A percentile compares a stretch with the other conserved stretches of the same genome.
Evolutionary conservation across 1,284 basidiomycete genomes (phyloP).

Genomic region (Grifola frondosa): DNA sequence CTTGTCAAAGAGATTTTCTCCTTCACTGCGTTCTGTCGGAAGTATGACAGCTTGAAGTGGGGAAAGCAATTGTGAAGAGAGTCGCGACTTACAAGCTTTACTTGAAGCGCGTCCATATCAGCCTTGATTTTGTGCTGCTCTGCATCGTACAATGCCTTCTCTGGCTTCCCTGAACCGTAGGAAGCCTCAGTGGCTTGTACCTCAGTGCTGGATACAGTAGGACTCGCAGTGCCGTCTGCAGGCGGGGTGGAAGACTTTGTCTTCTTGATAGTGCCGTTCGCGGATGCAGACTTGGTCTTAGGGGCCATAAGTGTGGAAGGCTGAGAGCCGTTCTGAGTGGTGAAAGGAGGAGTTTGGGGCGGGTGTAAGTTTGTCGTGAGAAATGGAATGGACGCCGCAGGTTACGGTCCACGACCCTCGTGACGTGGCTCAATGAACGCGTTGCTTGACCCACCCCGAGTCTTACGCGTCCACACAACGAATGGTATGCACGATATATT

Average conservation of each 20-base stretch:
- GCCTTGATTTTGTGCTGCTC: slow-evolving; percentile 83
- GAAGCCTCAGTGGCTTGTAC: slow-evolving; percentile 40
- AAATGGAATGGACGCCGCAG: slow-evolving; percentile 15
- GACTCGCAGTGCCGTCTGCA: slow-evolving; percentile 31
- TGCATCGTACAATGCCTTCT: slow-evolving; percentile 76
- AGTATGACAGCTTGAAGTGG: slow-evolving; percentile 6
- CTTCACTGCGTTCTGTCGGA: slow-evolving; percentile 66
- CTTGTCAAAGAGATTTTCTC: slow-evolving; percentile 73
- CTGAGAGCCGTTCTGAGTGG: slow-evolving; percentile 18
- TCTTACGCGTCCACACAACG: slow-evolving; percentile 8
- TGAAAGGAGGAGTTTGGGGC: slow-evolving; percentile 23
- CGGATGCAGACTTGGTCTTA: slow-evolving; percentile 52
- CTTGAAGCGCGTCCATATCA: slow-evolving; percentile 81
- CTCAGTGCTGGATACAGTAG: slow-evolving; percentile 46
- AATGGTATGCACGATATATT: slow-evolving; percentile 1
- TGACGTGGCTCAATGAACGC: slow-evolving; percentile 27
- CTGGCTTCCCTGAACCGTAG: slow-evolving; percentile 60
- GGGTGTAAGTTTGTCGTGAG: slow-evolving; percentile 15
- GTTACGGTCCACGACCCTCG: slow-evolving; percentile 19
- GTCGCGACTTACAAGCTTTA: slow-evolving; percentile 68
- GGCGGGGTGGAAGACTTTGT: slow-evolving; percentile 32
- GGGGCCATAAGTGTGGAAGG: slow-evolving; percentile 37
- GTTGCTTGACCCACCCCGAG: slow-evolving; percentile 1
- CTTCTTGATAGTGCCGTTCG: slow-evolving; percentile 43
- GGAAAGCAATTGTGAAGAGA: slow-evolving; percentile 1